Evolutionary conservation across 2,329 filamentous ascomycete species (phyloP), one percentile per base, ranked within the genome.

Genomic region (Aspergillus novofumigatus): DNA sequence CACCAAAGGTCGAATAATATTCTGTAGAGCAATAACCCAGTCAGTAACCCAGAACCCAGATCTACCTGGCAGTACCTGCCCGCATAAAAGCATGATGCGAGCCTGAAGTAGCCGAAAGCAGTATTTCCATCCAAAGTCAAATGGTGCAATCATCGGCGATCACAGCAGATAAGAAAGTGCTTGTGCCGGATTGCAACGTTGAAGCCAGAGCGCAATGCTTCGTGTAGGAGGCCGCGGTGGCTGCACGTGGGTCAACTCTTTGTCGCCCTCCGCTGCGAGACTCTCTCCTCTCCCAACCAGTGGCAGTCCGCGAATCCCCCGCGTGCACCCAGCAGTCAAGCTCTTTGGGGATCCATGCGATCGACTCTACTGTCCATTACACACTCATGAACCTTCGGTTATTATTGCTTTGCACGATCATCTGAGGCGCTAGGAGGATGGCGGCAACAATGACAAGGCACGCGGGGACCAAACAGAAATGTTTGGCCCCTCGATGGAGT

Each of bases 221-320:
- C 47, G 47, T 49, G 20, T 49, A 9, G 44, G 42, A 38, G 48
- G 50, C 50, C 57, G 55, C 49, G 26, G n/a, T 35, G 50, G 44
- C 38, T 20, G 52, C 58, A 60, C 58, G 58, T 60, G 58, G 51
- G 54, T 25, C 49, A 29, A 11, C 21, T 44, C 41, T 44, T 44
- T 23, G 41, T 44, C 41, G 17, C 38, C 35, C 41, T 44, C 41
- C 9, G 21, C 25, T 21, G 38, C 11, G 32, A 42, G 8, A 11
- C 23, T 38, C 32, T 44, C 25, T 9, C 28, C 4, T 25, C 20
- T 28, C 26, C 35, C 51, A 26, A 53, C 52, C 57, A 59, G 51
- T 57, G 41, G 52, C 48, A 57, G 42, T 54, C 54, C 51, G 6
- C 29, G 17, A 38, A n/a, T 21, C 14, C 47, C 51, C 57, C 57